A percentile compares a stretch with the other conserved stretches of the same genome.
These are phyloP conservation scores for Iberis pinnata DNA, from an alignment of 345 rosid species.

Conservation along the genomic window DNA sequence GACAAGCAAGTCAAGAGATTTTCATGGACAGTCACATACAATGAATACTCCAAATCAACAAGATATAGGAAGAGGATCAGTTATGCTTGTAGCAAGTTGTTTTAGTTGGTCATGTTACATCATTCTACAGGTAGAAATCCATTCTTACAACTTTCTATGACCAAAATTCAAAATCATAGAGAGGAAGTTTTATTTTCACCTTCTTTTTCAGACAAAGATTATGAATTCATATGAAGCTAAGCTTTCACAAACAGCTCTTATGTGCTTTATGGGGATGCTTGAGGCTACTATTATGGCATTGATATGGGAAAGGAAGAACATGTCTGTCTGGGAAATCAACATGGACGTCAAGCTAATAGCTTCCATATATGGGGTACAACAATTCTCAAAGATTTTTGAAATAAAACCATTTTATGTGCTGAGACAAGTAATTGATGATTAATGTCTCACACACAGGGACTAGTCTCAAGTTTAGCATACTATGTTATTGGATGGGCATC, in stretches of 20 bases:
- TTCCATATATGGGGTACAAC: slow-evolving; percentile 41
- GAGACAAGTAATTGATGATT: slow-evolving; percentile 12
- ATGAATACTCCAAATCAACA: slow-evolving; percentile 12
- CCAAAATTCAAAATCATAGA: not conserved
- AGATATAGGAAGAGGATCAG: slow-evolving; percentile 42
- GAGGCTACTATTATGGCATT: slow-evolving; percentile 46
- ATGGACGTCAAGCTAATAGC: slow-evolving; percentile 37
- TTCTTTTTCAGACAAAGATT: slow-evolving; percentile 42
- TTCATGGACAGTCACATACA: slow-evolving; percentile 11
- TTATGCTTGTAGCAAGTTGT: slow-evolving; percentile 53
- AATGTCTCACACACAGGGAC: slow-evolving; percentile 56
- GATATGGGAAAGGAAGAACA: slow-evolving; percentile 40
- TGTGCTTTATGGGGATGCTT: slow-evolving; percentile 50
- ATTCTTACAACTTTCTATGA: not conserved
- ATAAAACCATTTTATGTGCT: slow-evolving; percentile 5
- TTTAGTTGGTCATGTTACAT: slow-evolving; percentile 66
- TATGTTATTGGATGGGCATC: slow-evolving; percentile 43
- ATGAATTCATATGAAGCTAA: slow-evolving; percentile 53
- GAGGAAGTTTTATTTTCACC: no score
- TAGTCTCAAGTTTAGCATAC: slow-evolving; percentile 49
- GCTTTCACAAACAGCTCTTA: slow-evolving; percentile 57
- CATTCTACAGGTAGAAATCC: slow-evolving; percentile 48
- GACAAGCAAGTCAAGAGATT: slow-evolving; percentile 32
- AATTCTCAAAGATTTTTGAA: not conserved
- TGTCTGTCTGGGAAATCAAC: slow-evolving; percentile 44